These are phyloP conservation scores for Exophiala xenobiotica DNA, from an alignment of 2,329 filamentous ascomycete genomes.

Conservation along the genomic window DNA sequence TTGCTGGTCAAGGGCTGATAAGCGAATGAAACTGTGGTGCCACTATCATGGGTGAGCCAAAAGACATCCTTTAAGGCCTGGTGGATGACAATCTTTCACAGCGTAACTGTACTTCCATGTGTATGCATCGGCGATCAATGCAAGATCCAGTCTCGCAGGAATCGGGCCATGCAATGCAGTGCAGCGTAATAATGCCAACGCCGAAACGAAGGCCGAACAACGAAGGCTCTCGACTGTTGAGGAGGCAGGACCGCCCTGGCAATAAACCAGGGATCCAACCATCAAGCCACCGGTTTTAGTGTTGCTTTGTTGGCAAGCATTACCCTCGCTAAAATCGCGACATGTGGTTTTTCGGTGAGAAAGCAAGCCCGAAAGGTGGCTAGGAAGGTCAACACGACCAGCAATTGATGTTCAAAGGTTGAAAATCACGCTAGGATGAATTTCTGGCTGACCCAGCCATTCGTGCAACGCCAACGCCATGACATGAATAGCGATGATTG, in stretches of 20 bases:
- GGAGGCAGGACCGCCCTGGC: too few species aligned
- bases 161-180: slow-evolving; percentile 17
- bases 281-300: too few species aligned
- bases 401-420: slow-evolving; percentile 4
- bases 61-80: not conserved
- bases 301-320: too few species aligned
- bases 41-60: not conserved
- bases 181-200: slow-evolving; percentile 13
- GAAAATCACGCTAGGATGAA: slow-evolving; percentile 11
- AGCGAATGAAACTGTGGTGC: slow-evolving; percentile 10
- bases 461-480: slow-evolving; percentile 16
- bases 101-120: slow-evolving; percentile 13
- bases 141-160: slow-evolving; percentile 24
- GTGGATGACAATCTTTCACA: slow-evolving; percentile 5
- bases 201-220: slow-evolving; percentile 20
- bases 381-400: not conserved
- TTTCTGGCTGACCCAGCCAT: slow-evolving; percentile 13
- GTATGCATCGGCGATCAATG: slow-evolving; percentile 27
- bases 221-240: too few species aligned
- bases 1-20: slow-evolving; percentile 4
- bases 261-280: too few species aligned
- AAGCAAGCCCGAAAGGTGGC: not conserved
- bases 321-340: too few species aligned
- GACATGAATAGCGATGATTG: slow-evolving; percentile 15
- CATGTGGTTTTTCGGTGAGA: too few species aligned